phyloP scores from a whole-genome alignment of 768 basidiomycete genomes.

The Butyriboletus loyo region DNA sequence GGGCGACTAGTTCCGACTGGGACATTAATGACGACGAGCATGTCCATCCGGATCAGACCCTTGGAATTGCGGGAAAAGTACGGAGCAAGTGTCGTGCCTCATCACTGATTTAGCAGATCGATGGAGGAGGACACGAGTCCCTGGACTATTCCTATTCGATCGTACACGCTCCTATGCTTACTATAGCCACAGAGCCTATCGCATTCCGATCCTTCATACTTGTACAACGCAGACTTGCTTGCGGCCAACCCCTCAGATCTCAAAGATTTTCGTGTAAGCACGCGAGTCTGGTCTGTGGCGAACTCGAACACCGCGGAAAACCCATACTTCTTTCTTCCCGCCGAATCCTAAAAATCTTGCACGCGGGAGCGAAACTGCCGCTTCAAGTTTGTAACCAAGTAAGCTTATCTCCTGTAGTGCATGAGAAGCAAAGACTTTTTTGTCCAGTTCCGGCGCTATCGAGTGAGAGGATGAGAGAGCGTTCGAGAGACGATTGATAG shows the following conservation, averaged over 20 bases:
- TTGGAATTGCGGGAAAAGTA: too few relatives aligned
- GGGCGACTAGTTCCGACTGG: too few relatives aligned
- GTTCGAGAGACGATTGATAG: background rate
- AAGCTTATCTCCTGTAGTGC: conserved; percentile 56
- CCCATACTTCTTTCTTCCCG: conserved; percentile 55
- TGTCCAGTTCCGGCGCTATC: conserved; percentile 44
- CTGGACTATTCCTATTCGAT: background rate
- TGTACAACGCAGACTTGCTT: conserved; percentile 11
- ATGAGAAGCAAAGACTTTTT: conserved; percentile 57
- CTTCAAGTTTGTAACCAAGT: conserved; percentile 61
- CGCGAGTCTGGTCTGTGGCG: conserved; percentile 32
- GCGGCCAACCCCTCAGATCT: background rate
- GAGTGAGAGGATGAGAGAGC: conserved; percentile 2
- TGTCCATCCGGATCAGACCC: too few relatives aligned
- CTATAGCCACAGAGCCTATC: too few relatives aligned
- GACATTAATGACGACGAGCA: too few relatives aligned
- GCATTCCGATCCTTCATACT: conserved; percentile 1
- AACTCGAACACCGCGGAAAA: conserved; percentile 50
- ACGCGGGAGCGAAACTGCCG: conserved; percentile 58
- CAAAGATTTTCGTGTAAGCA: conserved; percentile 8
- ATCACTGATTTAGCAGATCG: conserved; percentile 34
- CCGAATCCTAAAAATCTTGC: conserved; percentile 37
- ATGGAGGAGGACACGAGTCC: too few relatives aligned
- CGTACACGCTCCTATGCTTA: conserved; percentile 1
- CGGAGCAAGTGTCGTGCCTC: too few relatives aligned